These are phyloP conservation scores for Tricladium varicosporioides DNA, from an alignment of 2,329 filamentous ascomycete species.

Conservation along the genomic window DNA sequence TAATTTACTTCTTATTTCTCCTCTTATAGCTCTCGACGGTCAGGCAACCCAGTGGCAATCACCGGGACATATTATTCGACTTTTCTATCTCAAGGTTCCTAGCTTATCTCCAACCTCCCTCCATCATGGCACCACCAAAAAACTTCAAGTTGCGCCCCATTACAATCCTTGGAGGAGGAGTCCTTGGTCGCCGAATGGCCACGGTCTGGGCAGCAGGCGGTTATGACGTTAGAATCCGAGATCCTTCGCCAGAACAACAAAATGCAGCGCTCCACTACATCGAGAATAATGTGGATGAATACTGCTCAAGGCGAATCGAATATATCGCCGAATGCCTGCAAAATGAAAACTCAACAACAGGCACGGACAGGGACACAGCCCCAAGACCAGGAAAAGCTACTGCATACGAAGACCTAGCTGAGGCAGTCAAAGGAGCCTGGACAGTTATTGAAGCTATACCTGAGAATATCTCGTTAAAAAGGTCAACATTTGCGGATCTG, in stretches of 20 bases:
- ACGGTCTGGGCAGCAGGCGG: constrained; percentile 42
- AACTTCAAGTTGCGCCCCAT: constrained; percentile 32
- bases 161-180: constrained; percentile 41
- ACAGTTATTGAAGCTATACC: constrained; percentile 42
- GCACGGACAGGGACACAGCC: background rate
- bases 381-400: constrained; percentile 3
- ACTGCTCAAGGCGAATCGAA: background rate
- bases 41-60: too few relatives aligned
- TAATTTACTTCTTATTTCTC: too few relatives aligned
- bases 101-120: background rate
- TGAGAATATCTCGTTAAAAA: constrained; percentile 42
- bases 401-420: constrained; percentile 19
- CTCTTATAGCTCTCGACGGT: too few relatives aligned
- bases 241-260: constrained; percentile 39
- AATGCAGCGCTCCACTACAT: constrained; percentile 41
- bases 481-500: constrained; percentile 38
- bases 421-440: constrained; percentile 33
- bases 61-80: too few relatives aligned
- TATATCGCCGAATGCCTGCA: too few relatives aligned
- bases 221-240: constrained; percentile 42
- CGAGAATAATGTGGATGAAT: constrained; percentile 34
- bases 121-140: background rate
- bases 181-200: constrained; percentile 43
- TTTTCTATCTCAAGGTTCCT: too few relatives aligned
- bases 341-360: too few relatives aligned